Conservation (phyloP, 192 early-diverging fungal species). For the Podila horticola region DNA sequence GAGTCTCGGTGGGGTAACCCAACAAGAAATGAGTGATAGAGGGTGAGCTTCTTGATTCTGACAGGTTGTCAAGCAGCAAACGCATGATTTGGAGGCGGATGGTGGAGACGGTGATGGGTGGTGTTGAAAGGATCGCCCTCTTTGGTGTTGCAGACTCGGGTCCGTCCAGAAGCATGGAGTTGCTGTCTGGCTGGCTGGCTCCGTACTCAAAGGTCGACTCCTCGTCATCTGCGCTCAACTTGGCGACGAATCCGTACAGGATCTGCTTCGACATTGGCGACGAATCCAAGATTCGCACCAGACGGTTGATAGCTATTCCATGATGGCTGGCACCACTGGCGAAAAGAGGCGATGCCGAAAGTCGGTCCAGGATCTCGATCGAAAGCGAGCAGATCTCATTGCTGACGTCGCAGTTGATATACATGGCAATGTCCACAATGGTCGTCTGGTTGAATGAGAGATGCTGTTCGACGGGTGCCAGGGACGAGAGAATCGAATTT, state of each 20-base stretch:
- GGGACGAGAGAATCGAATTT: conserved; percentile 55
- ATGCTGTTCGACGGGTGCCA: conserved; percentile 83
- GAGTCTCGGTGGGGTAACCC: conserved; percentile 68
- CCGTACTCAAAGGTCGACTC: conserved; percentile 39
- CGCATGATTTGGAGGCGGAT: conserved; percentile 88
- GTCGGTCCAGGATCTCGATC: conserved; percentile 73
- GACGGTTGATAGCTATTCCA: conserved; percentile 70
- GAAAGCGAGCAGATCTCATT: conserved; percentile 80
- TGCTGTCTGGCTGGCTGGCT: not conserved
- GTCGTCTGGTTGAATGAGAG: conserved; percentile 74
- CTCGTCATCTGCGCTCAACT: conserved; percentile 74
- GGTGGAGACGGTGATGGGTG: conserved; percentile 43
- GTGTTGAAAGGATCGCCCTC: conserved; percentile 26
- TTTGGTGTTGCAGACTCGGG: conserved; percentile 41
- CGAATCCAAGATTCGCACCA: conserved; percentile 75
- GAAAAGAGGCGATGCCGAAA: conserved; percentile 81
- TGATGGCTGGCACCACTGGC: conserved; percentile 58
- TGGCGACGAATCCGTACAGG: conserved; percentile 78
- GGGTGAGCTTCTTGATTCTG: conserved; percentile 63
- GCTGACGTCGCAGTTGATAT: conserved; percentile 72
- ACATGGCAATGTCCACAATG: conserved; percentile 79
- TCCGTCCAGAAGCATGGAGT: conserved; percentile 40
- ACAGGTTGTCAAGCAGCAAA: conserved; percentile 82
- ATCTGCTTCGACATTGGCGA: conserved; percentile 76
- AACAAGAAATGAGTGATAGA: conserved; percentile 92